A percentile compares a stretch with the other conserved stretches of the same genome.
These are phyloP conservation scores for Chaetomium globosum DNA, from an alignment of 2,329 filamentous ascomycete genomes.

Conservation along the genomic window DNA sequence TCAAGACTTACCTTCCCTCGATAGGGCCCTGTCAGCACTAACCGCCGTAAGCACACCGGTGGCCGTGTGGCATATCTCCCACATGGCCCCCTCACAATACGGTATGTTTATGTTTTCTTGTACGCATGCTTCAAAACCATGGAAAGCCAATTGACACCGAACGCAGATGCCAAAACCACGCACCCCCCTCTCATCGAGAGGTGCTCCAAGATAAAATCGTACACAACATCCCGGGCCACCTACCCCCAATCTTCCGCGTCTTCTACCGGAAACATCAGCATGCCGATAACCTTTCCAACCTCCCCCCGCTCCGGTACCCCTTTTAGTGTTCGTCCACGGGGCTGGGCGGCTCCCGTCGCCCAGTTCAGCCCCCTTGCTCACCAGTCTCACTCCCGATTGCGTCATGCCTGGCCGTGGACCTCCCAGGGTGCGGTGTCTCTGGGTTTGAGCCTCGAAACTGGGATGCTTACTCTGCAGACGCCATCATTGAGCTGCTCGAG, in stretches of 20 bases:
- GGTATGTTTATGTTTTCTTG: slow-evolving; percentile 12
- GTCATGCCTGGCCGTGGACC: slow-evolving; percentile 82
- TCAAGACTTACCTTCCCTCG: slow-evolving; percentile 12
- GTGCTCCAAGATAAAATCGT: slow-evolving; percentile 70
- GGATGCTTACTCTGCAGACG: slow-evolving; percentile 77
- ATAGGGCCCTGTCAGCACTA: slow-evolving; percentile 11
- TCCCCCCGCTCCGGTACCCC: slow-evolving; percentile 71
- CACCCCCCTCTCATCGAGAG: slow-evolving; percentile 82
- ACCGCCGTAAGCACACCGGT: not conserved
- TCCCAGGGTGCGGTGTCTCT: slow-evolving; percentile 87
- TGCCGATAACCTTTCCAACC: slow-evolving; percentile 77
- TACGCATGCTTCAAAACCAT: not conserved
- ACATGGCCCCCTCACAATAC: slow-evolving; percentile 23
- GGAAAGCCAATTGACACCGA: slow-evolving; percentile 16
- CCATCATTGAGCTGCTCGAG: slow-evolving; percentile 74
- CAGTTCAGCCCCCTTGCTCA: slow-evolving; percentile 83
- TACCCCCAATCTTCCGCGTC: slow-evolving; percentile 77
- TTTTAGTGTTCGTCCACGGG: slow-evolving; percentile 94
- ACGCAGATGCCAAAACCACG: slow-evolving; percentile 51
- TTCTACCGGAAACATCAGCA: slow-evolving; percentile 85
- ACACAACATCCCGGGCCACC: slow-evolving; percentile 68
- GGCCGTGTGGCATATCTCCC: slow-evolving; percentile 15
- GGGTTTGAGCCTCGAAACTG: slow-evolving; percentile 69
- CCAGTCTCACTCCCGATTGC: slow-evolving; percentile 81
- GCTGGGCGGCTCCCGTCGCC: slow-evolving; percentile 84